Conservation (phyloP, 345 rosid species). For the Aurinia saxatilis region DNA sequence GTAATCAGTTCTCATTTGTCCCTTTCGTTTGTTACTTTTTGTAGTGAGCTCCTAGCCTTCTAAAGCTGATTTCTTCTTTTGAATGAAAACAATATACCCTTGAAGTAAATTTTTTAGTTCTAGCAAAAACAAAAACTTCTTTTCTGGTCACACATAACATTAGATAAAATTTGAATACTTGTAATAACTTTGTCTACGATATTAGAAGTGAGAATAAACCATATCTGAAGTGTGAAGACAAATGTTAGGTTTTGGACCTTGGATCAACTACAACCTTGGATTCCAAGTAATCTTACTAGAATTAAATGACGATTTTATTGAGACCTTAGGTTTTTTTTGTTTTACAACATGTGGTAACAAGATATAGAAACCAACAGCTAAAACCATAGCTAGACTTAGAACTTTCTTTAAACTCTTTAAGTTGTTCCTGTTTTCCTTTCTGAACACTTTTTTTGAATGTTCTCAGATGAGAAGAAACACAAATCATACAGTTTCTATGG, state of each 20-base stretch:
- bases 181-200: not conserved
- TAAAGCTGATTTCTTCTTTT: not conserved
- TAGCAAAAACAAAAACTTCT: not conserved
- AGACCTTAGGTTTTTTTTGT: not conserved
- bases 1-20: slow-evolving; percentile 23
- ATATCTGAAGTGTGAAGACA: not conserved
- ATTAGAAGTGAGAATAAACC: not conserved
- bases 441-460: not conserved
- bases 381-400: not conserved
- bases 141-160: not conserved
- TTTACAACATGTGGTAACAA: too few relatives aligned
- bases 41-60: not conserved
- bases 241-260: not conserved
- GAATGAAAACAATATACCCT: not conserved
- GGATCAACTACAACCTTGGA: slow-evolving; percentile 3
- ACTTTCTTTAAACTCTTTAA: not conserved
- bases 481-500: slow-evolving; percentile 10
- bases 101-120: not conserved
- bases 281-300: not conserved
- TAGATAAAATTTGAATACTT: not conserved
- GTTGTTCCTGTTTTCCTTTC: not conserved
- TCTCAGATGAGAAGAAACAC: not conserved
- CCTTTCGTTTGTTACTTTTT: slow-evolving; percentile 20
- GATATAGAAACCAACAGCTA: too few relatives aligned
- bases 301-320: not conserved